phyloP scores from a whole-genome alignment of 352 stramenopile genomes.

The Albugo laibachii region DNA sequence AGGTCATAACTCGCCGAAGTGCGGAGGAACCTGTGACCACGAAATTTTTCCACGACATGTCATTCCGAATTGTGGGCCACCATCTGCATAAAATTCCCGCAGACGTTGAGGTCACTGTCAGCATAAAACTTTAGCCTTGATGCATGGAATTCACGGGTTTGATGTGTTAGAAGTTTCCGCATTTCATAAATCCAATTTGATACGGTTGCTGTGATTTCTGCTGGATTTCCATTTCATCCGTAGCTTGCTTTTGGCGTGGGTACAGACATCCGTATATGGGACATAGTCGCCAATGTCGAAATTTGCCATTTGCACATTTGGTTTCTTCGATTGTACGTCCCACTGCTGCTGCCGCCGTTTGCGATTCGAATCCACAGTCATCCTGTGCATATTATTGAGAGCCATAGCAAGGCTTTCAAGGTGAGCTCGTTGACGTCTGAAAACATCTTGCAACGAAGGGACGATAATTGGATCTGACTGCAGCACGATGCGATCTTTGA shows the following conservation, averaged over 20 bases:
- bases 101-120: neutral
- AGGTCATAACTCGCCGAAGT: conserved; percentile 3
- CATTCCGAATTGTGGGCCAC: neutral
- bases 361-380: too few relatives aligned
- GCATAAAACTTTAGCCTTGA: neutral
- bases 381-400: too few relatives aligned
- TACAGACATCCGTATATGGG: neutral
- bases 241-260: neutral
- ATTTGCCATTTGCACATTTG: neutral
- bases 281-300: neutral
- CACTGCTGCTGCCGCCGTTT: too few relatives aligned
- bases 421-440: too few relatives aligned
- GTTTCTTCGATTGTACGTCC: too few relatives aligned
- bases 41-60: conserved; percentile 1
- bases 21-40: neutral
- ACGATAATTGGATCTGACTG: too few relatives aligned
- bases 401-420: too few relatives aligned
- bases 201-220: neutral
- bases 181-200: neutral
- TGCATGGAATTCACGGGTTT: neutral
- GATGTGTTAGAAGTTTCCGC: neutral
- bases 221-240: neutral
- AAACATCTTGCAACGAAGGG: too few relatives aligned
- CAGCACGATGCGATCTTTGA: too few relatives aligned
- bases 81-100: conserved; percentile 1